These are phyloP conservation scores for Penicillium sclerotiorum DNA, from an alignment of 2,329 filamentous ascomycete genomes.

Conservation along the genomic window DNA sequence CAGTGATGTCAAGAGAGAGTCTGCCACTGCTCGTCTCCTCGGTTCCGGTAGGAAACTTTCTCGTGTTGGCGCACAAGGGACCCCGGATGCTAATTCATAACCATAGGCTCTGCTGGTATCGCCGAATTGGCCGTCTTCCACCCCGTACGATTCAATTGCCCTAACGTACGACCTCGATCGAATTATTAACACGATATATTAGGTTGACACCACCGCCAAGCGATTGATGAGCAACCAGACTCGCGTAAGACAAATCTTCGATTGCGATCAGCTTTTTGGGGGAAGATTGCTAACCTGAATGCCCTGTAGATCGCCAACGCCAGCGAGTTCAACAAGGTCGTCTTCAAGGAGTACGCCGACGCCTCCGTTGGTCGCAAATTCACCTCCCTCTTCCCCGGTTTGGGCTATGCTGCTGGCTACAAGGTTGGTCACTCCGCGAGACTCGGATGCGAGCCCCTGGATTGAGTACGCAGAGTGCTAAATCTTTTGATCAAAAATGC, in stretches of 20 bases:
- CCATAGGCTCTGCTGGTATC: conserved; percentile 82
- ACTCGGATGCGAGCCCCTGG: neutral
- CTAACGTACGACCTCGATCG: neutral
- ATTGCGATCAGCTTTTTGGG: no score
- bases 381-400: conserved; percentile 91
- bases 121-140: conserved; percentile 92
- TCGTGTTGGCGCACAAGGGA: neutral
- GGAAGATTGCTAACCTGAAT: no score
- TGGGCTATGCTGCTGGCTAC: conserved; percentile 97
- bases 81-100: conserved; percentile 12
- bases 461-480: neutral
- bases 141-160: conserved; percentile 60
- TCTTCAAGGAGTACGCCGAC: conserved; percentile 86
- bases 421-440: conserved; percentile 60
- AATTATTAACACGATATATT: conserved; percentile 26
- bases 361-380: conserved; percentile 77
- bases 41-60: conserved; percentile 72
- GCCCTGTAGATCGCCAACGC: conserved; percentile 56
- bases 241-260: no score
- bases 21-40: conserved; percentile 80
- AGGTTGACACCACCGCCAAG: conserved; percentile 98
- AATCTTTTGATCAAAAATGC: conserved; percentile 12
- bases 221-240: conserved; percentile 98
- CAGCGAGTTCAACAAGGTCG: conserved; percentile 78
- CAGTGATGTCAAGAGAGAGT: conserved; percentile 78